These are phyloP conservation scores for Gracilaria domingensis DNA, from an alignment of 23 red algal species.

Conservation along the genomic window DNA sequence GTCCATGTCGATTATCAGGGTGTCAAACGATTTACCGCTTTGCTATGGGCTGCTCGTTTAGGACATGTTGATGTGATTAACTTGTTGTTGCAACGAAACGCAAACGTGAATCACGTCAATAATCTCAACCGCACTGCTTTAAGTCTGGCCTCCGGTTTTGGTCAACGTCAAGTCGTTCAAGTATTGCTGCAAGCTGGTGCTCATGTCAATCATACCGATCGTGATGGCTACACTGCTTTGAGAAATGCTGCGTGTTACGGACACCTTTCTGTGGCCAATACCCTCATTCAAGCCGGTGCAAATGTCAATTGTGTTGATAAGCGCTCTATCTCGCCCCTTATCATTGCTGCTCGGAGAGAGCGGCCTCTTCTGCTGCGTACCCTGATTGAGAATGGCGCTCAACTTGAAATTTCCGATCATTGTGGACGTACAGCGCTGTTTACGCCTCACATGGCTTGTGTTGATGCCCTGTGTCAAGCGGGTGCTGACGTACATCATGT, in stretches of 20 bases:
- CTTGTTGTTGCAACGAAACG: not conserved
- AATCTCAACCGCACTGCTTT: not conserved
- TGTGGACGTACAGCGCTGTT: conserved; percentile 9
- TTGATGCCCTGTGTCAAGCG: not conserved
- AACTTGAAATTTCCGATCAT: not conserved
- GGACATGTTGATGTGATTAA: conserved; percentile 5
- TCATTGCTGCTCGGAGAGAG: not conserved
- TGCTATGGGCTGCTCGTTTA: not conserved
- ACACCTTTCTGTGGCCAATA: not conserved
- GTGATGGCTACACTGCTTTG: not conserved
- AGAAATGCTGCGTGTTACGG: not conserved
- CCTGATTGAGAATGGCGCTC: not conserved
- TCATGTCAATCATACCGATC: conserved; percentile 6
- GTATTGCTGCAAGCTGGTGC: conserved; percentile 4
- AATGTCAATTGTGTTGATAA: not conserved
- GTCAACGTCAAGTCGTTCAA: not conserved
- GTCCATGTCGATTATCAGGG: not conserved
- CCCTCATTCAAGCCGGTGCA: not conserved
- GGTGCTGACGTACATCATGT: not conserved
- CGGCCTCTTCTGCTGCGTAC: not conserved
- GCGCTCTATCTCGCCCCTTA: not conserved
- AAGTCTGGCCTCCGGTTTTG: not conserved
- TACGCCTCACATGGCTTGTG: not conserved
- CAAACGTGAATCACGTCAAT: conserved; percentile 4
- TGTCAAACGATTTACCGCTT: not conserved